Evolutionary conservation across 371 early-diverging fungal species (phyloP).

Genomic region (Mucor racemosus): DNA sequence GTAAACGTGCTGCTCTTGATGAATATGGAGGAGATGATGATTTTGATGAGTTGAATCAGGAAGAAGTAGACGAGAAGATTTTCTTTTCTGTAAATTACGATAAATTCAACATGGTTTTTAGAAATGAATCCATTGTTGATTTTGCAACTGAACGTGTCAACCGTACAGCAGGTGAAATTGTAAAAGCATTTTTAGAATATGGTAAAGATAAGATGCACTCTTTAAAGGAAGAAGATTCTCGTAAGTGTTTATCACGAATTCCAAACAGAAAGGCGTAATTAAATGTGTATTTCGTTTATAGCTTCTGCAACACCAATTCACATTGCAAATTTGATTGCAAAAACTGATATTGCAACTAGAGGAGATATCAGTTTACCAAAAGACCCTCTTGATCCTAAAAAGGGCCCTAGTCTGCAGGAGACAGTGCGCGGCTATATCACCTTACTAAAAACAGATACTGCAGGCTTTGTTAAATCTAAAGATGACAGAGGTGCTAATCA

Average conservation of each 20-base stretch:
- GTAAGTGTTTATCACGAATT: conserved; percentile 33
- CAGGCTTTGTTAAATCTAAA: conserved; percentile 67
- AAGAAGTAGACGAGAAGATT: conserved; percentile 57
- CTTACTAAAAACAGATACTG: conserved; percentile 64
- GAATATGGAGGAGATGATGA: conserved; percentile 29
- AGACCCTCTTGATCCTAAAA: conserved; percentile 50
- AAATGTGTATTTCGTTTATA: conserved; percentile 8
- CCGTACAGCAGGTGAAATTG: conserved; percentile 66
- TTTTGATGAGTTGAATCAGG: conserved; percentile 46
- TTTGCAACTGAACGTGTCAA: conserved; percentile 72
- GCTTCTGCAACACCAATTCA: conserved; percentile 61
- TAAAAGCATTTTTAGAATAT: conserved; percentile 61
- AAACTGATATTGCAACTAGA: conserved; percentile 46
- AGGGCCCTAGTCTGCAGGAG: conserved; percentile 51
- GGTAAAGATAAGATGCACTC: conserved; percentile 56
- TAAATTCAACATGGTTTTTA: conserved; percentile 74
- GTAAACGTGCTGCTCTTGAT: conserved; percentile 31
- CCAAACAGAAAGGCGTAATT: neutral
- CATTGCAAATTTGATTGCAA: conserved; percentile 58
- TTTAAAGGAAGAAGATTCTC: conserved; percentile 57
- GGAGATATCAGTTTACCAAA: conserved; percentile 62
- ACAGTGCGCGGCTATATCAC: conserved; percentile 68
- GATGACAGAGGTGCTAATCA: conserved; percentile 81
- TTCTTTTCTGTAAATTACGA: conserved; percentile 78
- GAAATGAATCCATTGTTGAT: conserved; percentile 75